Conservation (phyloP, 345 rosid species). For the Lumnitzera racemosa region DNA sequence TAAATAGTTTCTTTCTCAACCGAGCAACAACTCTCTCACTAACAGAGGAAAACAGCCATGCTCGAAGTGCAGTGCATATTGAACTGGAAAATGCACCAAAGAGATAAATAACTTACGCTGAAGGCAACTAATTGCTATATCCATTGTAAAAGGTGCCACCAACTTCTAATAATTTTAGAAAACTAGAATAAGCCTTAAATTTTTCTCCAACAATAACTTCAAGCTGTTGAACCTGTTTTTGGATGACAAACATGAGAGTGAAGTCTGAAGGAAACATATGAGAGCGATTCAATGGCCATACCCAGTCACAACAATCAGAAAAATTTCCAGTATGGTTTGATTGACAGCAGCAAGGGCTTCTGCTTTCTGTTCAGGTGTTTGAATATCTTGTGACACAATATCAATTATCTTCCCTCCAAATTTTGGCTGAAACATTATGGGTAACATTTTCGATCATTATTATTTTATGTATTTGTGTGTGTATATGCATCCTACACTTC, state of each 20-base stretch:
- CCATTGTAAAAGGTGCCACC: no score
- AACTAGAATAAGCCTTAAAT: no score
- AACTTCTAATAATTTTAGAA: no score
- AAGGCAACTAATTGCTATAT: no score
- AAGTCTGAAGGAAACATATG: constrained; percentile 2
- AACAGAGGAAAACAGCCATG: constrained; percentile 53
- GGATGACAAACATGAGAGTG: background rate
- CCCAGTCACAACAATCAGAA: constrained; percentile 51
- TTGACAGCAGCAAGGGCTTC: constrained; percentile 39
- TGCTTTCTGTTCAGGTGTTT: constrained; percentile 36
- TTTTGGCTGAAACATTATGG: constrained; percentile 34
- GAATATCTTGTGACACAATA: constrained; percentile 45
- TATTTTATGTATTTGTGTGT: no score
- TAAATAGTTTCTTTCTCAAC: constrained; percentile 44
- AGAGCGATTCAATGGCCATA: constrained; percentile 9
- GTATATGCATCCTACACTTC: no score
- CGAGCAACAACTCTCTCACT: constrained; percentile 69
- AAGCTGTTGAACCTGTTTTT: no score
- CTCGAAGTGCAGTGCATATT: constrained; percentile 46
- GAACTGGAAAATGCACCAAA: constrained; percentile 23
- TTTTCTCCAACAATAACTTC: no score
- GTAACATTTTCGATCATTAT: background rate
- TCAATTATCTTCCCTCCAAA: constrained; percentile 64
- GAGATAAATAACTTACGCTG: background rate
- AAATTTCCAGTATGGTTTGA: constrained; percentile 35